These are phyloP conservation scores for Dendryphion nanum DNA, from an alignment of 2,329 filamentous ascomycete species.

Conservation along the genomic window DNA sequence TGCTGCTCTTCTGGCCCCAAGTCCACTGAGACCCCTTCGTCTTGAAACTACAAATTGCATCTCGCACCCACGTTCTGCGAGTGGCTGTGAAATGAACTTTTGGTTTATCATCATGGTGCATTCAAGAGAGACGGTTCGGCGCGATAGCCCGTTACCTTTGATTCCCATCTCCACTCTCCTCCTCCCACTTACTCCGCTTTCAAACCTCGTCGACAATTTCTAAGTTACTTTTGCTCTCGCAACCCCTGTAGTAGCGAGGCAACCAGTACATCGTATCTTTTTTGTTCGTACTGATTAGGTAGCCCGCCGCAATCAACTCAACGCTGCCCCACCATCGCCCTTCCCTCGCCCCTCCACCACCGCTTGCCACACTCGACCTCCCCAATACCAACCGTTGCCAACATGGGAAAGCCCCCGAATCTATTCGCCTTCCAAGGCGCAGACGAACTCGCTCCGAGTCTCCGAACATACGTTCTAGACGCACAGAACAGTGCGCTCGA, in stretches of 20 bases:
- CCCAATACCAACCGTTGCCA: slow-evolving; percentile 11
- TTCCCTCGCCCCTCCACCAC: slow-evolving; percentile 8
- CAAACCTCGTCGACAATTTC: too few relatives aligned
- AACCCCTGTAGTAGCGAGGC: background rate
- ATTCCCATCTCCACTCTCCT: too few relatives aligned
- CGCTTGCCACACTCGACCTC: slow-evolving; percentile 6
- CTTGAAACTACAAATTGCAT: too few relatives aligned
- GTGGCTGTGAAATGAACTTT: too few relatives aligned
- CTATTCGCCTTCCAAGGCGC: slow-evolving; percentile 78
- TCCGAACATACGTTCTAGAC: slow-evolving; percentile 80
- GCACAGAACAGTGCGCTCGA: slow-evolving; percentile 75
- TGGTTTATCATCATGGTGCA: too few relatives aligned
- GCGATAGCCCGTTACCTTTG: too few relatives aligned
- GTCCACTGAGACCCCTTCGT: too few relatives aligned
- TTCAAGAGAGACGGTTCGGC: too few relatives aligned
- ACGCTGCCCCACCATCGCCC: slow-evolving; percentile 1
- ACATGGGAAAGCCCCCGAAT: slow-evolving; percentile 48
- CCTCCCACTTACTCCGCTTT: too few relatives aligned
- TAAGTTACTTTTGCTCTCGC: too few relatives aligned
- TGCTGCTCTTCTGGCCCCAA: too few relatives aligned
- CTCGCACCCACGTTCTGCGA: too few relatives aligned
- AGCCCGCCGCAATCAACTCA: background rate
- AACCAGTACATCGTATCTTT: background rate
- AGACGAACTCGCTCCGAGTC: slow-evolving; percentile 68
- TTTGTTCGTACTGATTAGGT: background rate